Base-by-base conservation (phyloP, 129 eudicot species). In the Artemisia tridentata region DNA sequence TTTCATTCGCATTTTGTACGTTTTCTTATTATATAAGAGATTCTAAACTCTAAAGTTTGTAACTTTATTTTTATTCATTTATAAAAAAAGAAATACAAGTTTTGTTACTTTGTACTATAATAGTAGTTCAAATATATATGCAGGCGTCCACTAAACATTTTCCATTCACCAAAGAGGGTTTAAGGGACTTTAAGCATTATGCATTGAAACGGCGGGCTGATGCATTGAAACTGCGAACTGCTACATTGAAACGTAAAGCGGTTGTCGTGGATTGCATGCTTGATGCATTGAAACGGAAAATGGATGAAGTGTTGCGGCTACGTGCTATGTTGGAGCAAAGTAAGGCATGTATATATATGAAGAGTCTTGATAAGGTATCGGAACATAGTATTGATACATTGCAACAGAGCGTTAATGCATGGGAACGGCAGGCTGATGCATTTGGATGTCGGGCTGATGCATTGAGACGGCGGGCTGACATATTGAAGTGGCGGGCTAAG, bases 91-190 rank as follows among this genome's bases (percentile, higher is more conserved):
- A 1, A 1, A 21, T 21, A 21, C 1, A 21, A 1, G 1, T 21
- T 0, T 0, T 0, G 1, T 21, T 21, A 0, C 1, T 1, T 21
- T 1, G 0, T 21, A 0, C 1, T 21, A 21, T 0, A 23, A 34
- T 34, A 4, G 5, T 34, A 34, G 8, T 52, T 52, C 9, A 52
- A n/a, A 51, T 51, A 52, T n/a, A 0, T 55, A 34, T 34, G 61
- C 61, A 19, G 61, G 11, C 15, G 11, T 9, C 61, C 20, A 55
- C 29, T 4, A 55, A 2, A 55, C 61, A 14, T 3, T 19, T 55
- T 55, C 61, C 61, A 19, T 55, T 55, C 61, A 55, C 29, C 14
- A 55, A 18, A 55, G 61, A 55, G 15, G 61, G 61, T 18, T 19
- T 55, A 17, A 9, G 61, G 29, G 29, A 17, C 20, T 55, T 55